Percentiles rank a stretch among this genome's conserved stretches.
These are phyloP conservation scores for Alternaria arbusti DNA, from an alignment of 2,329 filamentous ascomycete species.

Conservation along the genomic window DNA sequence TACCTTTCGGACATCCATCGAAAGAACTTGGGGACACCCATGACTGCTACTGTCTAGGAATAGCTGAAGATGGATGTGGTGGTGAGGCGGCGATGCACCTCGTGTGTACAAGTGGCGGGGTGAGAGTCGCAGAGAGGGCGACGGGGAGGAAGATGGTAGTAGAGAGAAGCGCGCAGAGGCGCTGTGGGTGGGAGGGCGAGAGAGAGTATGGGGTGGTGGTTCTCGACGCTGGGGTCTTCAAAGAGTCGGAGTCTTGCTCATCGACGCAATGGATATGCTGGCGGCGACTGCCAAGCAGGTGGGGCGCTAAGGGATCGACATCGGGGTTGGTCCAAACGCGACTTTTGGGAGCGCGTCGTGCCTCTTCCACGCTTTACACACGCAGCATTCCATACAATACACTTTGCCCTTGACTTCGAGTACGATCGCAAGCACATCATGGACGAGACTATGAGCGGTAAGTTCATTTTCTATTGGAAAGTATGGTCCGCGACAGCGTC, in stretches of 20 bases:
- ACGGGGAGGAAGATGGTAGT: conserved; percentile 1
- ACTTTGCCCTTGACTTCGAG: neutral
- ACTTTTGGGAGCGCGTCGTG: conserved; percentile 24
- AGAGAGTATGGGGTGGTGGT: conserved; percentile 33
- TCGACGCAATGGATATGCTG: conserved; percentile 26
- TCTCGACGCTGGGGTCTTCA: conserved; percentile 51
- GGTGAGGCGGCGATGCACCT: conserved; percentile 7
- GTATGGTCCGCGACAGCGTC: neutral
- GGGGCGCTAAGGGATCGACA: conserved; percentile 11
- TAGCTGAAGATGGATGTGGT: conserved; percentile 17
- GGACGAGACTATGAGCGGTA: conserved; percentile 50
- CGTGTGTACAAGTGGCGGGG: neutral
- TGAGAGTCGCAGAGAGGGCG: conserved; percentile 5
- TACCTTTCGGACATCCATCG: conserved; percentile 99
- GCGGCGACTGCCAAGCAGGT: conserved; percentile 22
- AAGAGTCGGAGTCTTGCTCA: conserved; percentile 34
- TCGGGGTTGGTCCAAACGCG: conserved; percentile 19
- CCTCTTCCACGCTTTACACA: conserved; percentile 6
- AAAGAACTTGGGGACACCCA: conserved; percentile 91
- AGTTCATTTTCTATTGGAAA: conserved; percentile 3
- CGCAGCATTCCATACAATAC: neutral
- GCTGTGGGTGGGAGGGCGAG: conserved; percentile 27
- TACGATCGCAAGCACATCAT: conserved; percentile 21
- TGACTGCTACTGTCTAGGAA: conserved; percentile 39
- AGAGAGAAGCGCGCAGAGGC: conserved; percentile 12